Conservation (phyloP, 805 yeast species). For the Candida ficus region DNA sequence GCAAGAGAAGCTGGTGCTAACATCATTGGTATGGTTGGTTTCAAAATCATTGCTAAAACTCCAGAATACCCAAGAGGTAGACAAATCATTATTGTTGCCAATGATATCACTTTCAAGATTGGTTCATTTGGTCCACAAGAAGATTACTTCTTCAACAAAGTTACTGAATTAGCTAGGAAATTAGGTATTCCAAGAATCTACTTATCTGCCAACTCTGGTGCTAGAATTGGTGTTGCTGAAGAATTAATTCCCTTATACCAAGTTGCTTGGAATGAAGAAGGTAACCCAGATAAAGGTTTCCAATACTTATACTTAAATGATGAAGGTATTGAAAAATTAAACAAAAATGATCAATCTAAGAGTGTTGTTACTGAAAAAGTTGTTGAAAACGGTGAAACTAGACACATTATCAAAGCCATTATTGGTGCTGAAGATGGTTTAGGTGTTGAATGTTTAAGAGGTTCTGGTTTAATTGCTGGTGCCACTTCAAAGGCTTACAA, state of each 20-base stretch:
- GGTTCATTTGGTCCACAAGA: conserved; percentile 99
- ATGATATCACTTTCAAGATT: conserved; percentile 95
- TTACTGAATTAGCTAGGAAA: conserved; percentile 85
- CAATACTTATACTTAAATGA: conserved; percentile 76
- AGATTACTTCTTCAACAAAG: conserved; percentile 86
- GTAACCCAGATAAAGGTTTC: conserved; percentile 81
- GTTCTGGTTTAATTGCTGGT: conserved; percentile 98
- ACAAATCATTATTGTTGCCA: conserved; percentile 87
- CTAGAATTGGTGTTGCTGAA: conserved; percentile 97
- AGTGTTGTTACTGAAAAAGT: conserved; percentile 69
- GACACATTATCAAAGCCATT: conserved; percentile 76
- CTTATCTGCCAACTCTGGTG: conserved; percentile 98
- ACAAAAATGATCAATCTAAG: conserved; percentile 53
- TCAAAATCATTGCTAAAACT: conserved; percentile 84
- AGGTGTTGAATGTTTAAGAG: conserved; percentile 97
- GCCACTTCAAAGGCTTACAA: conserved; percentile 96
- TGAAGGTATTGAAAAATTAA: conserved; percentile 54
- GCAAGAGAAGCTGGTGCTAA: conserved; percentile 96
- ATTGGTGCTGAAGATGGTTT: conserved; percentile 94
- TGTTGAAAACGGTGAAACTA: conserved; percentile 81
- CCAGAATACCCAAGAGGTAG: conserved; percentile 98
- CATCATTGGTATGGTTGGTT: conserved; percentile 96
- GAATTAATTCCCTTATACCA: conserved; percentile 85
- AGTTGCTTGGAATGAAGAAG: conserved; percentile 87
- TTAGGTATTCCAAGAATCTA: conserved; percentile 94